Conservation (phyloP, 352 stramenopile species). For the Phytophthora chlamydospora region DNA sequence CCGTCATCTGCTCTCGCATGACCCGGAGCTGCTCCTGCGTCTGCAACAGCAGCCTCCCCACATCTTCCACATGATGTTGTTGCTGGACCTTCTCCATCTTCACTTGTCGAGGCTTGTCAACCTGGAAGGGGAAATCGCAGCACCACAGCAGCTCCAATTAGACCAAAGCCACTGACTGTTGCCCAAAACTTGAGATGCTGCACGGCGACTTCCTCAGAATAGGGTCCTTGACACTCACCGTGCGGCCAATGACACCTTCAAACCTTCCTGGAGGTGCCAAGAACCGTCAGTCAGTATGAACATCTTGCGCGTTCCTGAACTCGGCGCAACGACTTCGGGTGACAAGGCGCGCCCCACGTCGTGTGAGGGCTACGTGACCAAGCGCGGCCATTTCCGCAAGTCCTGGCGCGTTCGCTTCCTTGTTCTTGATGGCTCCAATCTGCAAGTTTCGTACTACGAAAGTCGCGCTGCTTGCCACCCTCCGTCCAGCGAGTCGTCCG, state of each 20-base stretch:
- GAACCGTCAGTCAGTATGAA: slow-evolving; percentile 45
- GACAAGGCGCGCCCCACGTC: slow-evolving; percentile 69
- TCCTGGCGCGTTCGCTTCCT: slow-evolving; percentile 85
- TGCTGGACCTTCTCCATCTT: slow-evolving; percentile 81
- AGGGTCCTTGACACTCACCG: slow-evolving; percentile 2
- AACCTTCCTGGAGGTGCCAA: slow-evolving; percentile 1
- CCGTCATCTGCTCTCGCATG: slow-evolving; percentile 74
- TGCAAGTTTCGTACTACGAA: slow-evolving; percentile 79
- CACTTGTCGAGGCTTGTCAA: background rate
- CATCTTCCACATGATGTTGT: slow-evolving; percentile 84
- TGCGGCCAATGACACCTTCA: slow-evolving; percentile 14
- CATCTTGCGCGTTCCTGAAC: slow-evolving; percentile 58
- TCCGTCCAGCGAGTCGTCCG: slow-evolving; percentile 11
- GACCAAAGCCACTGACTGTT: slow-evolving; percentile 1
- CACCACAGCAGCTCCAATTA: slow-evolving; percentile 28
- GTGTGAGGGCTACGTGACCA: slow-evolving; percentile 88
- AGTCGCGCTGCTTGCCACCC: slow-evolving; percentile 62
- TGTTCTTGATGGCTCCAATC: slow-evolving; percentile 70
- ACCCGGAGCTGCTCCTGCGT: slow-evolving; percentile 81
- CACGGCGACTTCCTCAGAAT: slow-evolving; percentile 8
- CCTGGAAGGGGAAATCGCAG: slow-evolving; percentile 6
- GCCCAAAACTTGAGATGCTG: slow-evolving; percentile 22
- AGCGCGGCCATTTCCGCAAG: slow-evolving; percentile 85
- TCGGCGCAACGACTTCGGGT: slow-evolving; percentile 17
- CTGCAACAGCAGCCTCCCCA: slow-evolving; percentile 80